Conservation (phyloP, 352 stramenopile genomes). For the Paralagenidium karlingii region DNA sequence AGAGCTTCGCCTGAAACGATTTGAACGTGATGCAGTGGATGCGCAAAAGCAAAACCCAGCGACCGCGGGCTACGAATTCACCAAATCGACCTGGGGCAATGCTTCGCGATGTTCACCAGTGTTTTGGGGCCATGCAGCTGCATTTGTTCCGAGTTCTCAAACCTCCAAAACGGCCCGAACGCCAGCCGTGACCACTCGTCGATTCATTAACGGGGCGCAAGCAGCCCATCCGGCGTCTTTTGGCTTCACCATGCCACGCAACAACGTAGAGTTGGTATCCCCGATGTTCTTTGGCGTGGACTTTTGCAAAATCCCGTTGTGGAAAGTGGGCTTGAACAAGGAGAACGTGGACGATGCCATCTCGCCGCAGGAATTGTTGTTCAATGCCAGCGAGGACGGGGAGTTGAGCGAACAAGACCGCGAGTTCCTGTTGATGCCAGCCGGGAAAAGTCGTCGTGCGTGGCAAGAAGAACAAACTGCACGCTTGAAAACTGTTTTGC, state of each 20-base stretch:
- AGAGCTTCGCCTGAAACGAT: slow-evolving; percentile 40
- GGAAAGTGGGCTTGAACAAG: slow-evolving; percentile 21
- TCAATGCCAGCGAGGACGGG: neutral
- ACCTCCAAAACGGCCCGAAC: slow-evolving; percentile 3
- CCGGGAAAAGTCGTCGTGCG: neutral
- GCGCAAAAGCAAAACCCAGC: slow-evolving; percentile 31
- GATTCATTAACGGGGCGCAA: neutral
- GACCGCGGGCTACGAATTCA: slow-evolving; percentile 39
- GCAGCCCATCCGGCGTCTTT: slow-evolving; percentile 35
- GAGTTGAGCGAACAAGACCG: neutral
- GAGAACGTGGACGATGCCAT: slow-evolving; percentile 4
- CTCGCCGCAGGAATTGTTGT: slow-evolving; percentile 4
- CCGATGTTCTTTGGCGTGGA: slow-evolving; percentile 49
- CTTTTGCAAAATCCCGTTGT: slow-evolving; percentile 46
- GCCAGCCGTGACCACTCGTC: neutral
- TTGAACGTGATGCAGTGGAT: slow-evolving; percentile 51
- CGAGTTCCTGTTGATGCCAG: neutral
- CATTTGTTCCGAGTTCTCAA: slow-evolving; percentile 24
- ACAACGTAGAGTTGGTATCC: slow-evolving; percentile 29
- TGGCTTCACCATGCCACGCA: slow-evolving; percentile 30
- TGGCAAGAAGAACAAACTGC: slow-evolving; percentile 3
- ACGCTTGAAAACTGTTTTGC: slow-evolving; percentile 11
- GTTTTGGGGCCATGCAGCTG: slow-evolving; percentile 38
- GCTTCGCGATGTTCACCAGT: slow-evolving; percentile 18
- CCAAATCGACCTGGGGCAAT: neutral